Evolutionary conservation across 2,329 filamentous ascomycete species (phyloP).

Genomic region (Apiospora saccharicola): DNA sequence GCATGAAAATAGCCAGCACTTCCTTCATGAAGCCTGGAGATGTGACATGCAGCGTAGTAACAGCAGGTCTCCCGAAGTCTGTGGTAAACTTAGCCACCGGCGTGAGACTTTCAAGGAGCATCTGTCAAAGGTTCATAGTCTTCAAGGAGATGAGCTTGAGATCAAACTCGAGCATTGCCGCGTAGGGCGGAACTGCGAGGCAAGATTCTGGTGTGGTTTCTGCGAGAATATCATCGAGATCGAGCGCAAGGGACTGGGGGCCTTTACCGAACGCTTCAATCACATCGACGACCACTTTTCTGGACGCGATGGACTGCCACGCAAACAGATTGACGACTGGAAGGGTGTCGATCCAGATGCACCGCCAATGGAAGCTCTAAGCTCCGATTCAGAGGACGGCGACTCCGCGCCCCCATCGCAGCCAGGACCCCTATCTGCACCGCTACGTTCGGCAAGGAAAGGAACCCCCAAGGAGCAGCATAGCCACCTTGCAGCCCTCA

Average conservation of each 20-base stretch:
- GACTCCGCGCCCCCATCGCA: slow-evolving; percentile 17
- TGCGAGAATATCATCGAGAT: slow-evolving; percentile 67
- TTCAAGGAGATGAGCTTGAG: slow-evolving; percentile 45
- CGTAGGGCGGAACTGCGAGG: slow-evolving; percentile 70
- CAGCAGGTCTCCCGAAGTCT: slow-evolving; percentile 45
- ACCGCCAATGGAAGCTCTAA: slow-evolving; percentile 22
- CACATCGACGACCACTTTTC: slow-evolving; percentile 80
- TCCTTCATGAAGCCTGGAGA: slow-evolving; percentile 73
- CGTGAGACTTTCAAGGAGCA: slow-evolving; percentile 68
- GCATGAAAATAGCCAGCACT: slow-evolving; percentile 84
- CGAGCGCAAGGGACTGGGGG: slow-evolving; percentile 55
- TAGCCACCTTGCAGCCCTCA: not conserved
- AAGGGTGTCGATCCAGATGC: slow-evolving; percentile 44
- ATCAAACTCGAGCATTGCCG: slow-evolving; percentile 60
- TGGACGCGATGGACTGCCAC: slow-evolving; percentile 51
- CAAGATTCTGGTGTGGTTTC: slow-evolving; percentile 88
- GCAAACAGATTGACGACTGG: slow-evolving; percentile 65
- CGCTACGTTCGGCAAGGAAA: not conserved
- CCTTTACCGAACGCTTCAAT: slow-evolving; percentile 65
- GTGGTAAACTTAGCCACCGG: slow-evolving; percentile 65
- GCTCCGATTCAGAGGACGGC: slow-evolving; percentile 33
- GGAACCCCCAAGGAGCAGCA: not conserved
- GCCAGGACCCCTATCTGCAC: slow-evolving; percentile 1
- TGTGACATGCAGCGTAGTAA: slow-evolving; percentile 58
- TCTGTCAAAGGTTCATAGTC: slow-evolving; percentile 59